Evolutionary conservation across 2,329 filamentous ascomycete genomes (phyloP).

Genomic region (Talaromyces piceae): DNA sequence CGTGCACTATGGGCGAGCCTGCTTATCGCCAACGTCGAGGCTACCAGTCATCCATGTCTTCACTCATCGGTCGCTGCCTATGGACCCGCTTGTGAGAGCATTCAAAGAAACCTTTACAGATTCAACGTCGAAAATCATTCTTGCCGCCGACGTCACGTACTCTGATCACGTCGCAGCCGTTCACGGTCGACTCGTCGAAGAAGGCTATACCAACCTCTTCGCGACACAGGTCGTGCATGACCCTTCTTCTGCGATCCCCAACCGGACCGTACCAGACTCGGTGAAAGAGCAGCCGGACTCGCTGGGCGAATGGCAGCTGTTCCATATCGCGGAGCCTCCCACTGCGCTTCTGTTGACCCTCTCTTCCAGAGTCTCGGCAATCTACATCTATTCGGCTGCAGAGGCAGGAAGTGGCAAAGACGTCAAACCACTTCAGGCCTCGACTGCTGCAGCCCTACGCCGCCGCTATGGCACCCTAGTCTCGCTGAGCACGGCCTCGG

Average conservation of each 20-base stretch:
- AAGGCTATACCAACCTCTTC: constrained; percentile 64
- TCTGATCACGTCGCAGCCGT: constrained; percentile 63
- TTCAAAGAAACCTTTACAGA: constrained; percentile 65
- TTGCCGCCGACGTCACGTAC: constrained; percentile 89
- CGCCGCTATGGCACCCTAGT: constrained; percentile 85
- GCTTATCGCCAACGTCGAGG: constrained; percentile 79
- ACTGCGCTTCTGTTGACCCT: constrained; percentile 79
- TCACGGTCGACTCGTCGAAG: constrained; percentile 44
- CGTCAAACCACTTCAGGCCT: constrained; percentile 39
- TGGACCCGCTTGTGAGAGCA: constrained; percentile 49
- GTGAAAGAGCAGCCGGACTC: constrained; percentile 38
- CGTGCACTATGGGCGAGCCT: constrained; percentile 89
- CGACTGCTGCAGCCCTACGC: constrained; percentile 56
- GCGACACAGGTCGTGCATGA: constrained; percentile 68
- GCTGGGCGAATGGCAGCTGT: constrained; percentile 64
- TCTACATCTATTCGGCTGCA: constrained; percentile 67
- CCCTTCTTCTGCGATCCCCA: constrained; percentile 74
- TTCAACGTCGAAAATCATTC: constrained; percentile 56
- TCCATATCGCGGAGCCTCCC: constrained; percentile 77
- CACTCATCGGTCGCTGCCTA: constrained; percentile 63
- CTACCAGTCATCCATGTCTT: constrained; percentile 88
- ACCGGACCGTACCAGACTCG: constrained; percentile 59
- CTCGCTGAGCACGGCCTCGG: constrained; percentile 67
- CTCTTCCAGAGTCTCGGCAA: constrained; percentile 67
- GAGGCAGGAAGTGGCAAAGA: constrained; percentile 16